A percentile compares a stretch with the other conserved stretches of the same genome.
Evolutionary conservation across 768 basidiomycete genomes (phyloP).

Genomic region (Pulveroboletus sp.): DNA sequence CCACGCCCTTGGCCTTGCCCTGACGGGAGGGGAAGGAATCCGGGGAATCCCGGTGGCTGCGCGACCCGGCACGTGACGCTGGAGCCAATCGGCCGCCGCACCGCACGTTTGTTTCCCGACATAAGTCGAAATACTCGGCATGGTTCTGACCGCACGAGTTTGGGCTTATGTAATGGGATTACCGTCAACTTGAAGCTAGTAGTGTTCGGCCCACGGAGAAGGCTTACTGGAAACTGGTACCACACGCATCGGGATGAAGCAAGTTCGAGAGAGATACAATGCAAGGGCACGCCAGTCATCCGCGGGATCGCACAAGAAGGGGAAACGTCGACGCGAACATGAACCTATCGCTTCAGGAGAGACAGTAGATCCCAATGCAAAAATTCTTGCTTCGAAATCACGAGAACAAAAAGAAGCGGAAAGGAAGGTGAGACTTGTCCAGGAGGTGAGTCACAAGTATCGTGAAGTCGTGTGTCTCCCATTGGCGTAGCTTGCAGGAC

Average conservation of each 20-base stretch:
- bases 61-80: too few species aligned
- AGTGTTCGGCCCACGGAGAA: background rate
- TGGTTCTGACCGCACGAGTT: too few species aligned
- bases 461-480: background rate
- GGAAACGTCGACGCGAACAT: slow-evolving; percentile 42
- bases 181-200: too few species aligned
- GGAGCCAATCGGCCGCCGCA: too few species aligned
- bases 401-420: slow-evolving; percentile 59
- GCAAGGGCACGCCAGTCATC: slow-evolving; percentile 64
- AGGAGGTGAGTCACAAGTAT: slow-evolving; percentile 46
- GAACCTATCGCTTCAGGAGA: slow-evolving; percentile 20
- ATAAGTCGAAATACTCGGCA: too few species aligned
- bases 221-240: background rate
- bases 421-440: slow-evolving; percentile 52
- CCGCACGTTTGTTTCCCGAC: too few species aligned
- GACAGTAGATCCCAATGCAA: slow-evolving; percentile 52
- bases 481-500: slow-evolving; percentile 30
- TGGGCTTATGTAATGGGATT: slow-evolving; percentile 6
- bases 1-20: too few species aligned
- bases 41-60: too few species aligned
- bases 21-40: too few species aligned
- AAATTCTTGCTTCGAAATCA: slow-evolving; percentile 54
- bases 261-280: slow-evolving; percentile 42
- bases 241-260: slow-evolving; percentile 19
- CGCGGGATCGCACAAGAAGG: slow-evolving; percentile 61